Base-by-base conservation (phyloP, 2,329 filamentous ascomycete species). In the Talaromyces sp. region DNA sequence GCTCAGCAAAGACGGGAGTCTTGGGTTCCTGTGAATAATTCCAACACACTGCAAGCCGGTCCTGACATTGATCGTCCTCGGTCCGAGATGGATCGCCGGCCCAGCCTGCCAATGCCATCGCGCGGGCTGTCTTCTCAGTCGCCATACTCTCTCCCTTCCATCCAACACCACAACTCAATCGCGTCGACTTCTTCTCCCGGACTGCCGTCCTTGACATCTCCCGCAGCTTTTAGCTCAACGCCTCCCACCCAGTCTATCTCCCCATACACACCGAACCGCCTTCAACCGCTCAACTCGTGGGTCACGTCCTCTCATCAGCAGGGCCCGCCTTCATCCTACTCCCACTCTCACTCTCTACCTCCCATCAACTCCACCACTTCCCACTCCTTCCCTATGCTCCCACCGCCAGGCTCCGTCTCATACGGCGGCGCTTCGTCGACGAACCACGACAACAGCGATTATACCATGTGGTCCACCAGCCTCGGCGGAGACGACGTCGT, bases 221-320 rank as follows among this genome's bases (percentile, higher is more conserved):
- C 69, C 1, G 51, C 64, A 3, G 62, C 68, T 1, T 70, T 54
- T 35, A 59, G 54, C 31, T 61, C 67, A 5, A 62, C 67, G 21
- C 61, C 68, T 26, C 51, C 64, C 27, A 65, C 58, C 26, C 68
- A 69, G 50, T 61, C 68, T 14, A 67, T 70, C 4, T 60, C 69
- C 10, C 68, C 71, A 6, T 67, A 66, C 24, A 64, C 71, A 24
- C 64, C 65, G 24, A 72, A 74, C 57, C 73, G 74, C 7, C 65
- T 77, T 27, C 75, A 77, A 52, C 73, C 75, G 3, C 67, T 77
- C 60, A 76, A 75, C 56, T 70, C 74, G 14, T 77, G 74, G 74
- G 64, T 72, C 32, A 68, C 70, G 10, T 27, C 38, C 14, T 27
- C 38, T 6, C 54, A 55, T 57, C 59, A 58, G 9, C 71, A 71